Percentiles rank a stretch among this genome's conserved stretches.
Conservation (phyloP, 306 rosid species). For the Vicia villosa region DNA sequence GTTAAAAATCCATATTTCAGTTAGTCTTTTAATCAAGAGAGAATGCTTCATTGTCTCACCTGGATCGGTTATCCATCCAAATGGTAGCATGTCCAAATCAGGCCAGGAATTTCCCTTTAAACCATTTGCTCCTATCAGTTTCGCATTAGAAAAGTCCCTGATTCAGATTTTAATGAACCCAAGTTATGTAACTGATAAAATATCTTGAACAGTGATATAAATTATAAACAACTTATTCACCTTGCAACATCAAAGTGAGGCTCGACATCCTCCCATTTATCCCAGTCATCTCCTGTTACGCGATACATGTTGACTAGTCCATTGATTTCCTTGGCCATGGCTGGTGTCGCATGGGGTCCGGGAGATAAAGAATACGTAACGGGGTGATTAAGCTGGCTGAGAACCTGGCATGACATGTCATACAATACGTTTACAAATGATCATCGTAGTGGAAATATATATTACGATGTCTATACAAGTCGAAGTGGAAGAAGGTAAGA, state of each 20-base stretch:
- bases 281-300: constrained; percentile 98
- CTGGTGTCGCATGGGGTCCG: constrained; percentile 78
- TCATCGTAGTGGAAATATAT: constrained; percentile 16
- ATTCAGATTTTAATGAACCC: constrained; percentile 28
- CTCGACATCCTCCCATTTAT: constrained; percentile 65
- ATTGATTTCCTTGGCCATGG: constrained; percentile 72
- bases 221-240: constrained; percentile 42
- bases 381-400: constrained; percentile 62
- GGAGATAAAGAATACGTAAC: constrained; percentile 87
- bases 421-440: constrained; percentile 20
- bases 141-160: constrained; percentile 77
- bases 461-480: not conserved
- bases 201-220: constrained; percentile 9
- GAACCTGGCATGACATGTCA: constrained; percentile 54
- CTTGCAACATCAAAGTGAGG: constrained; percentile 79
- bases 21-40: constrained; percentile 23
- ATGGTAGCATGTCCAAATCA: constrained; percentile 97
- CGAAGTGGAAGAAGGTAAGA: not conserved
- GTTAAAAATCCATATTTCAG: constrained; percentile 28
- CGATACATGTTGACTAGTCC: constrained; percentile 87
- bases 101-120: constrained; percentile 96
- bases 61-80: constrained; percentile 86
- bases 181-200: constrained; percentile 25
- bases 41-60: constrained; percentile 45
- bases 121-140: constrained; percentile 77